Conservation (phyloP, 805 yeast species). For the Yamadazyma sp. region DNA sequence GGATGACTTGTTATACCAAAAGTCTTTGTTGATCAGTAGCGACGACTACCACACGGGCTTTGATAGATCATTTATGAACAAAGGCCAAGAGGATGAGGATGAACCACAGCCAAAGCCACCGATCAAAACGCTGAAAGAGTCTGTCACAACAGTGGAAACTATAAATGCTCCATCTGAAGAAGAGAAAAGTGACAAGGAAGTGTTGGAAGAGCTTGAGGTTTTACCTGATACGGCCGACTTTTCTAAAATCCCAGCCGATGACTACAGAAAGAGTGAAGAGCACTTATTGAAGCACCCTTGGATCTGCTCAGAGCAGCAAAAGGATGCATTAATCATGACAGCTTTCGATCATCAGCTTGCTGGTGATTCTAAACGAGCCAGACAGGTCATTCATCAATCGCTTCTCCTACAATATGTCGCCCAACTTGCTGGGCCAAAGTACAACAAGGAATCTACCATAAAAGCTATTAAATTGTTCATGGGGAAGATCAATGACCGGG, state of each 20-base stretch:
- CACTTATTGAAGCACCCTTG: slow-evolving; percentile 59
- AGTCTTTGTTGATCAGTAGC: slow-evolving; percentile 72
- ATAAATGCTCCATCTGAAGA: slow-evolving; percentile 13
- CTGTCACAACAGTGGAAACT: slow-evolving; percentile 30
- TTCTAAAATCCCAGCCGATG: slow-evolving; percentile 52
- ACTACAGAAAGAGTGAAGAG: slow-evolving; percentile 50
- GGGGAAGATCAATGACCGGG: slow-evolving; percentile 52
- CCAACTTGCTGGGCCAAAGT: slow-evolving; percentile 36
- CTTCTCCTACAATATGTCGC: slow-evolving; percentile 72
- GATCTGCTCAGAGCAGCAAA: slow-evolving; percentile 79
- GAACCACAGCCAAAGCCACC: slow-evolving; percentile 8
- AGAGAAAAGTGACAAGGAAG: slow-evolving; percentile 19
- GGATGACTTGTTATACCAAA: slow-evolving; percentile 66
- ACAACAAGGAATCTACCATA: slow-evolving; percentile 29
- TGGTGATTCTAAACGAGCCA: slow-evolving; percentile 53
- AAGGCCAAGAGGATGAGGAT: slow-evolving; percentile 29
- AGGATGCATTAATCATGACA: slow-evolving; percentile 89
- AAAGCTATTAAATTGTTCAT: slow-evolving; percentile 65
- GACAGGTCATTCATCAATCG: slow-evolving; percentile 75
- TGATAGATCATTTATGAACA: slow-evolving; percentile 79
- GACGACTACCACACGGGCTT: slow-evolving; percentile 93
- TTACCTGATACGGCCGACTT: slow-evolving; percentile 66
- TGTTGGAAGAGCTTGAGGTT: slow-evolving; percentile 50
- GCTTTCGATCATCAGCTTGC: slow-evolving; percentile 82
- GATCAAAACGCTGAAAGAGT: slow-evolving; percentile 18